Base-by-base conservation (phyloP, 176 grass and related monocot genomes). In the Zea mays region DNA sequence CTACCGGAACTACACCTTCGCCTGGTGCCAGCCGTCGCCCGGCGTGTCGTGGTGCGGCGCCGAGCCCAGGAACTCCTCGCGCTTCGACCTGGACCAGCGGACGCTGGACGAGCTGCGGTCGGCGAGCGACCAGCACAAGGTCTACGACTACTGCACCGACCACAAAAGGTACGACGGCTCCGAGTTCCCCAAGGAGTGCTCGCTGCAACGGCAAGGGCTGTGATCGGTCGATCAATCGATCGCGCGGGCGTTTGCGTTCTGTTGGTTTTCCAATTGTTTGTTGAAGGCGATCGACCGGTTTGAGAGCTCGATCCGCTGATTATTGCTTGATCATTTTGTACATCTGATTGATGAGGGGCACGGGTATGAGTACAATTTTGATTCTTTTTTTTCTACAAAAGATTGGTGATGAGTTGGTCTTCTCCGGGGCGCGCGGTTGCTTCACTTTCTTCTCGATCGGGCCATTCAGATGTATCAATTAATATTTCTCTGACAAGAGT, bases 61-160 rank as follows among this genome's bases (percentile, higher is more conserved):
- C 56, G 78, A 90, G 77, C 87, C 81, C 16, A 42, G 11, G 4
- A 8, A 57, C 36, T 79, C 71, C 2, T 2, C 42, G 39, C 69
- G 4, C 47, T 81, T 85, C 71, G 21, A 85, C 82, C 77, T 65
- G 6, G 45, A 15, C 57, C 19, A 3, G 8, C 16, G 55, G 76
- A 62, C 72, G 36, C 46, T 16, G 0, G 4, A 5, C 17, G 49
- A 75, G 72, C 52, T 90, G 69, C 38, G 45, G 46, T 81, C 62
- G 84, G 75, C 69, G 19, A 20, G 7, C 2, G 2, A 5, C 40
- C 77, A 67, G 36, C 39, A 10, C 48, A 62, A 33, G 71, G 62
- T 96, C 57, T 92, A 96, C 78, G 12, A 92, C 71, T 96, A 96
- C 87, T 96, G 93, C 82, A 2, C 4, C 1, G 93, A 96, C 71